phyloP scores from a whole-genome alignment of 1,284 basidiomycete genomes.

The Jaminaea rosea region DNA sequence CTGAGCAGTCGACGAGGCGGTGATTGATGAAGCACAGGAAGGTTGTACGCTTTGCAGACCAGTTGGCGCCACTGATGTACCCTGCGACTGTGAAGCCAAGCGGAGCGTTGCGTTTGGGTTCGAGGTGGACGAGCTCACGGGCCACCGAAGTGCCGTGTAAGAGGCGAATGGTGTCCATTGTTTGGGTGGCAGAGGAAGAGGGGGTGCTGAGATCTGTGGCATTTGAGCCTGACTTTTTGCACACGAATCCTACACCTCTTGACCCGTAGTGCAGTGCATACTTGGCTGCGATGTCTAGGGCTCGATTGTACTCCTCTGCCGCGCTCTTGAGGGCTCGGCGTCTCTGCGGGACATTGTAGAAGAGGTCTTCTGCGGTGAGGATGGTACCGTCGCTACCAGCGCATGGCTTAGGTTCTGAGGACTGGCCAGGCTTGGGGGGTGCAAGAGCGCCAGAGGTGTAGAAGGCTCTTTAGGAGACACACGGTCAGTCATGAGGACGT shows the following conservation, averaged over 20 bases:
- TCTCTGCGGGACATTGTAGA: slow-evolving; percentile 86
- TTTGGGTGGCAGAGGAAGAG: slow-evolving; percentile 55
- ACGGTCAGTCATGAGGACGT: background rate
- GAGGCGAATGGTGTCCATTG: slow-evolving; percentile 64
- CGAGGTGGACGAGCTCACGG: slow-evolving; percentile 62
- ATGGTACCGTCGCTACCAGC: slow-evolving; percentile 92
- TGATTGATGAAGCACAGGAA: slow-evolving; percentile 97
- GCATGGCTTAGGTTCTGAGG: slow-evolving; percentile 62
- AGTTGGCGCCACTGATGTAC: slow-evolving; percentile 78
- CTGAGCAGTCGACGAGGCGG: slow-evolving; percentile 79
- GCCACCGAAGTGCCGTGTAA: slow-evolving; percentile 74
- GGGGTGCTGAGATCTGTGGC: slow-evolving; percentile 68
- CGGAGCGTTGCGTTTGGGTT: slow-evolving; percentile 20
- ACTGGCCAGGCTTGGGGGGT: slow-evolving; percentile 28
- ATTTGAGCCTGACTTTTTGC: slow-evolving; percentile 47
- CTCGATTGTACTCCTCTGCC: slow-evolving; percentile 84
- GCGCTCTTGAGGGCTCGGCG: slow-evolving; percentile 72
- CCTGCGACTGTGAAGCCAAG: slow-evolving; percentile 51
- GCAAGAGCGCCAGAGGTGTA: slow-evolving; percentile 30
- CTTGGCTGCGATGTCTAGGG: slow-evolving; percentile 84
- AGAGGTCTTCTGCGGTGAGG: slow-evolving; percentile 87
- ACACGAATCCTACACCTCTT: slow-evolving; percentile 63
- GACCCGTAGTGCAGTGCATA: slow-evolving; percentile 58
- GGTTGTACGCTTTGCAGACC: slow-evolving; percentile 72
- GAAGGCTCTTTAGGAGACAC: slow-evolving; percentile 14